Conservation (phyloP, 257 asterid genomes). For the Solanum sejunctum region DNA sequence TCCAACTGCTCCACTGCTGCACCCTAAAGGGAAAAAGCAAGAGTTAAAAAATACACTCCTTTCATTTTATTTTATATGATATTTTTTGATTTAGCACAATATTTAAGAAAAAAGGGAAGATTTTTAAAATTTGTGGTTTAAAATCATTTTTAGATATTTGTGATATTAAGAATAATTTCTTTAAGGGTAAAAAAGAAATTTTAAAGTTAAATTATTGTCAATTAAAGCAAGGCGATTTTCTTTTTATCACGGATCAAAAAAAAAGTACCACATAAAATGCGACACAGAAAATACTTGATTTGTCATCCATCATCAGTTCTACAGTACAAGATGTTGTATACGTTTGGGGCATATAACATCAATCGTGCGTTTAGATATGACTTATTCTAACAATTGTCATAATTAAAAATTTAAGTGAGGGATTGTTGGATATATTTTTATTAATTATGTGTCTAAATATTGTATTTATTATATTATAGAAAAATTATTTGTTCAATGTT, state of each 20-base stretch:
- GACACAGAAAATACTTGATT: not conserved
- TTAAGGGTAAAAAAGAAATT: no score
- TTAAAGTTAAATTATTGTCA: no score
- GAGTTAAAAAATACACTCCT: not conserved
- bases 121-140: no score
- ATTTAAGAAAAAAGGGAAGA: rapidly evolving
- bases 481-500: not conserved
- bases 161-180: no score
- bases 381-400: not conserved
- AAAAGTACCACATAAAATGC: no score
- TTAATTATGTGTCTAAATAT: not conserved
- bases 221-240: no score
- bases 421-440: not conserved
- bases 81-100: no score
- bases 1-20: not conserved
- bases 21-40: not conserved
- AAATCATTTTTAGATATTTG: no score
- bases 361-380: not conserved
- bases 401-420: not conserved
- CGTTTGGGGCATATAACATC: not conserved
- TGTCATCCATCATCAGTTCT: not conserved
- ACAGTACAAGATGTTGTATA: not conserved
- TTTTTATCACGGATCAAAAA: no score
- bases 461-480: not conserved
- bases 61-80: no score